These are phyloP conservation scores for Leccinellum albellum DNA, from an alignment of 768 basidiomycete species.

Conservation along the genomic window DNA sequence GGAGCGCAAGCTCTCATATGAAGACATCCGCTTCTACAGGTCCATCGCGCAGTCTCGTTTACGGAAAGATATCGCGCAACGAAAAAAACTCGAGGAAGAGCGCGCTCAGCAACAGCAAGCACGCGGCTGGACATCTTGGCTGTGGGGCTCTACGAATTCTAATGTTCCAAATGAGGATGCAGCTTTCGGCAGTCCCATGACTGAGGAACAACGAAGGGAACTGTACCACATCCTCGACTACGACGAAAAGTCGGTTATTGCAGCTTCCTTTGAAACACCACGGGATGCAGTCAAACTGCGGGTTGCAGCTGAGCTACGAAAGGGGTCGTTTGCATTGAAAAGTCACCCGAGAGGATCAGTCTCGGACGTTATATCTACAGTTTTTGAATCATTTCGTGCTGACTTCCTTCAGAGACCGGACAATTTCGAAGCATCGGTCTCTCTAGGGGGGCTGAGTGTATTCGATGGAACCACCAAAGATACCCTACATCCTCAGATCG, in stretches of 20 bases:
- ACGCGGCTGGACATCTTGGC: constrained; percentile 69
- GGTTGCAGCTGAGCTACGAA: constrained; percentile 73
- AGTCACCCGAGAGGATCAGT: constrained; percentile 61
- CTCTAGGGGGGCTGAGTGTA: constrained; percentile 81
- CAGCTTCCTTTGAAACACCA: constrained; percentile 65
- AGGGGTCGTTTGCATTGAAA: constrained; percentile 83
- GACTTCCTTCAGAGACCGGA: constrained; percentile 81
- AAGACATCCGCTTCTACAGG: constrained; percentile 95
- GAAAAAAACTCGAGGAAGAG: constrained; percentile 64
- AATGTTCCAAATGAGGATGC: constrained; percentile 45
- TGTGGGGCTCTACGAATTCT: constrained; percentile 66
- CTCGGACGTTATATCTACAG: constrained; percentile 76
- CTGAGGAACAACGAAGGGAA: constrained; percentile 85
- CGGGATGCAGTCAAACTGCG: constrained; percentile 77
- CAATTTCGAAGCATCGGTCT: constrained; percentile 80
- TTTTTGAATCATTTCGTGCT: constrained; percentile 85
- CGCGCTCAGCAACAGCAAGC: constrained; percentile 53
- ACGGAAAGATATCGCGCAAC: constrained; percentile 75
- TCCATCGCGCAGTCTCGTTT: constrained; percentile 88
- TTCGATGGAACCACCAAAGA: constrained; percentile 85
- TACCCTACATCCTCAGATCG: constrained; percentile 86
- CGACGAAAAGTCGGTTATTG: constrained; percentile 78
- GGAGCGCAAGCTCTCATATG: constrained; percentile 83
- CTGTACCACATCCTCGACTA: constrained; percentile 89
- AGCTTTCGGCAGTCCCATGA: constrained; percentile 67